phyloP scores from a whole-genome alignment of 2,329 filamentous ascomycete genomes.

The Aureobasidium sp. region DNA sequence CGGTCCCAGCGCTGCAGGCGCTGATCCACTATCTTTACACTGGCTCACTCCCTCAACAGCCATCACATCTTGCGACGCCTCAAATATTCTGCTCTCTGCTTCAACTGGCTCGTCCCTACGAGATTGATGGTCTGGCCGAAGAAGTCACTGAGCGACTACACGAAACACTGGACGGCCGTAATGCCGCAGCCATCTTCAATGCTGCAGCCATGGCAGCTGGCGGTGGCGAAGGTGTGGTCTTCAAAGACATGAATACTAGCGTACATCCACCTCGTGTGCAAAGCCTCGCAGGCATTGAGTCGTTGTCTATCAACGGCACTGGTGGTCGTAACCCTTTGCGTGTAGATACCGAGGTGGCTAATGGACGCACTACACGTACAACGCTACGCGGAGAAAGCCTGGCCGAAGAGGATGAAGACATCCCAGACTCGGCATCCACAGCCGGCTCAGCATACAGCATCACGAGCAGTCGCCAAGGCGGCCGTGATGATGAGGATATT shows the following conservation, averaged over 20 bases:
- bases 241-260: conserved; percentile 32
- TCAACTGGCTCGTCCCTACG: conserved; percentile 87
- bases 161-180: conserved; percentile 80
- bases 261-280: conserved; percentile 41
- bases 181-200: conserved; percentile 95
- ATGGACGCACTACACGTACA: conserved; percentile 30
- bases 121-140: conserved; percentile 85
- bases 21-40: conserved; percentile 93
- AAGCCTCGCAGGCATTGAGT: conserved; percentile 35
- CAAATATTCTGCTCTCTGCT: conserved; percentile 93
- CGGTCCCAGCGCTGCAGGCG: conserved; percentile 78
- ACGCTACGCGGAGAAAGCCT: conserved; percentile 29
- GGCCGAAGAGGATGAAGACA: conserved; percentile 29
- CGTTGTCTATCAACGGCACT: conserved; percentile 22
- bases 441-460: conserved; percentile 26
- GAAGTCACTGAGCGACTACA: conserved; percentile 88
- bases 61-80: conserved; percentile 76
- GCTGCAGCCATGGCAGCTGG: conserved; percentile 97
- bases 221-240: conserved; percentile 76
- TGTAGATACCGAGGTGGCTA: conserved; percentile 45
- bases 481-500: conserved; percentile 52
- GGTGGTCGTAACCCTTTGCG: conserved; percentile 33
- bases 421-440: conserved; percentile 29
- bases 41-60: conserved; percentile 70
- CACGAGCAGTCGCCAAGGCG: conserved; percentile 30